Evolutionary conservation across 2,329 filamentous ascomycete species (phyloP), one percentile per base, ranked within the genome.

Genomic region (Beauveria pseudobassiana): DNA sequence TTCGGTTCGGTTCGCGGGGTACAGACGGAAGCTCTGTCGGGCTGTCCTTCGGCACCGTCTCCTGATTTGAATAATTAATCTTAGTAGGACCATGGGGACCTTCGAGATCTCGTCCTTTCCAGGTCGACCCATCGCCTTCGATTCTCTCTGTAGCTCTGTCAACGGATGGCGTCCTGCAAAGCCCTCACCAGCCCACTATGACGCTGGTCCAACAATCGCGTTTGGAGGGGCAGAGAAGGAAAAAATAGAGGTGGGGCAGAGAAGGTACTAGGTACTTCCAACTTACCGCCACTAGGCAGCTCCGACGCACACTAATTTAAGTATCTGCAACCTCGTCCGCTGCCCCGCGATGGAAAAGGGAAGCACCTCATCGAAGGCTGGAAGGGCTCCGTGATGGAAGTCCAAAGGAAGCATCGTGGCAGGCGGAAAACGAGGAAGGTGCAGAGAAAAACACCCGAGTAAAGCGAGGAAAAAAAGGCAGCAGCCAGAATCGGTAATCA

Each of bases 271-370:
- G 52, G 28, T 63, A 66, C 65, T 34, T 65, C 8, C 8, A 38
- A 10, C n/a, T 24, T 12, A 40, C 22, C 45, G 51, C n/a, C 30
- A 50, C 34, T 14, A 40, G 20, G 2, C 26, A 3, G 3, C 22
- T 9, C 3, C 43, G 14, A 3, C 10, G 2, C 10, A 46, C 57
- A 38, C 28, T 18, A 9, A 4, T 5, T 4, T 0, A 65, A 43
- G 66, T 72, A 67, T 43, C 49, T 5, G 45, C 16, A 12, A 72
- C 70, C 51, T 65, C 40, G 9, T 53, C 62, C 55, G 52, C 52
- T 54, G 58, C 50, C 58, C 58, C 58, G 58, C 58, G 58, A 54
- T 60, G 58, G 58, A 60, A 60, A 46, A 53, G 18, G 7, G 26
- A 54, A 53, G 58, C 46, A 20, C n/a, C 58, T 60, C 58, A 60